Conservation (phyloP, 257 asterid genomes). For the Avicennia marina region DNA sequence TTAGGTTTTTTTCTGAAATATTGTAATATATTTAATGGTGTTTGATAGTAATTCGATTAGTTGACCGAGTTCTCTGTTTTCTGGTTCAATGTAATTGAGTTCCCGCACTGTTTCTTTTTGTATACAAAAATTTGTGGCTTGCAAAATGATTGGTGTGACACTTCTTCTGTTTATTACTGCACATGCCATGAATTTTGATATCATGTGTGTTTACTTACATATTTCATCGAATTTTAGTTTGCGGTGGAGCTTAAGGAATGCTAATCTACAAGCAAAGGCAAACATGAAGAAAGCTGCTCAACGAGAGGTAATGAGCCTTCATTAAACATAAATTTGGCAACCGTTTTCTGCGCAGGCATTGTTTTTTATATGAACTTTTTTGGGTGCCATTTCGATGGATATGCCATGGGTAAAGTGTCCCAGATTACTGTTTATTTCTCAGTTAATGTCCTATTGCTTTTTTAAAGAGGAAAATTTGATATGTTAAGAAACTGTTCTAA, state of each 20-base stretch:
- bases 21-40: too few relatives aligned
- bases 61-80: too few relatives aligned
- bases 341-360: neutral
- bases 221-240: slow-evolving; percentile 35
- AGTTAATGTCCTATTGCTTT: neutral
- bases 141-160: neutral
- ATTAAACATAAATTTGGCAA: slow-evolving; percentile 1
- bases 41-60: too few relatives aligned
- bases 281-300: slow-evolving; percentile 79
- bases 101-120: neutral
- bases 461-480: neutral
- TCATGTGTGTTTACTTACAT: neutral
- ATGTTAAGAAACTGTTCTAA: neutral
- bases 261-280: slow-evolving; percentile 86
- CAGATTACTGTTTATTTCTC: neutral
- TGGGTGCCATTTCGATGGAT: neutral
- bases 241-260: slow-evolving; percentile 65
- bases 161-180: neutral
- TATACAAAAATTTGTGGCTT: neutral
- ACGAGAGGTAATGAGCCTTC: slow-evolving; percentile 56
- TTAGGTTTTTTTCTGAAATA: too few relatives aligned
- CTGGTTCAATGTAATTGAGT: too few relatives aligned
- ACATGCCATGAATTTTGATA: neutral
- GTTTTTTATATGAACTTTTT: neutral
- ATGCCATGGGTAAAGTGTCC: too few relatives aligned